Evolutionary conservation across 345 rosid genomes (phyloP), one percentile per base, ranked within the genome.

Genomic region (Noccaea caerulescens): DNA sequence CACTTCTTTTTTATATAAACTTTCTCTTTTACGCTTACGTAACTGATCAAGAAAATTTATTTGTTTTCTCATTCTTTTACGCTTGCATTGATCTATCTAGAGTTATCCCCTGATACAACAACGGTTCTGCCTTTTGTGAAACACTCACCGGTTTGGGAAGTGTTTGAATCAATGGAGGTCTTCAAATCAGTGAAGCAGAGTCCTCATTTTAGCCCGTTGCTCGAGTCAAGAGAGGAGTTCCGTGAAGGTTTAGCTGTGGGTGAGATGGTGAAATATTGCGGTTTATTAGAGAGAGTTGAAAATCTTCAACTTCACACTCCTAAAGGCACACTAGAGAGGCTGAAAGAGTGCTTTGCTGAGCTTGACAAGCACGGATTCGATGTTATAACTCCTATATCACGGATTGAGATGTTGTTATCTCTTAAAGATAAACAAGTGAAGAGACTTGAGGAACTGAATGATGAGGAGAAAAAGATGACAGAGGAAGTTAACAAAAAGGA

Each of bases 231-330:
- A 75, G 91, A 83, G 75, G 86, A 80, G 78, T 81, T 76, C 52
- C 88, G 90, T 7, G 96, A 89, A 81, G 92, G 96, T 44, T 51
- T 76, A 8, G 93, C 96, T 25, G 72, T 85, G 56, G 90, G 91
- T 45, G 52, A 72, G 41, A 86, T 85, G 92, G 86, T 88, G 30
- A 88, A 73, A 2, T 90, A 76, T 68, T 77, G 80, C 2, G 41
- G 71, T 71, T 78, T 88, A 73, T 59, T 82, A 5, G 90, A 88
- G 41, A 85, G 82, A 77, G 76, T 86, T 7, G 63, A 84, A 16
- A 56, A 64, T 23, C 52, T 88, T 44, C 68, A 68, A 10, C 49
- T 71, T 41, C 71, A 79, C 61, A 78, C 71, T 69, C 64, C 85
- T 4, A 63, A 73, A 74, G 73, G 63, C 67, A 41, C 54, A 36